phyloP scores from a whole-genome alignment of 2,329 filamentous ascomycete genomes.

The Nemania sp. region DNA sequence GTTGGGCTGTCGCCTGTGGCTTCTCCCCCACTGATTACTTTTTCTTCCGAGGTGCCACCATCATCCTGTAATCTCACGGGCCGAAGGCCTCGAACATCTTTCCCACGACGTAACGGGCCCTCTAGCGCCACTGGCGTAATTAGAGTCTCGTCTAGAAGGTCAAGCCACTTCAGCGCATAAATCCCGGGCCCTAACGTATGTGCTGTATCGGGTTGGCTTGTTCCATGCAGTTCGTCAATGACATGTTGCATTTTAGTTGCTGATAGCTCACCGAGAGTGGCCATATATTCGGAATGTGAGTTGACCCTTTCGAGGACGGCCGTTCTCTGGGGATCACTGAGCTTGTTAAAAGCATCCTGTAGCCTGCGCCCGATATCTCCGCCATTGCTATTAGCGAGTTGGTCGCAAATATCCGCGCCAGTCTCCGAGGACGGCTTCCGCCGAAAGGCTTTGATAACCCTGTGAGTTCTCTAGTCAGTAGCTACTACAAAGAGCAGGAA shows the following conservation, averaged over 20 bases:
- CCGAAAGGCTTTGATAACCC: conserved; percentile 59
- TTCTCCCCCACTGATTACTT: conserved; percentile 30
- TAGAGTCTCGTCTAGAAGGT: conserved; percentile 67
- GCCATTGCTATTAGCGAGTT: neutral
- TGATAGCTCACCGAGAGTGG: conserved; percentile 57
- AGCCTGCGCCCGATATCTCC: conserved; percentile 46
- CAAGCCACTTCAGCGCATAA: conserved; percentile 73
- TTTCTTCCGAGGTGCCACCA: conserved; percentile 32
- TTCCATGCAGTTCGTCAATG: conserved; percentile 45
- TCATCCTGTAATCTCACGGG: conserved; percentile 47
- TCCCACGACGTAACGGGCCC: conserved; percentile 58
- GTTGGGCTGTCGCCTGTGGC: conserved; percentile 39
- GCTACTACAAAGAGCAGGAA: neutral
- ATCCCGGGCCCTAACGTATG: conserved; percentile 67
- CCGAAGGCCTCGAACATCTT: conserved; percentile 51
- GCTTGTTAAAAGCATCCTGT: conserved; percentile 46
- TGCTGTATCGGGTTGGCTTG: conserved; percentile 4
- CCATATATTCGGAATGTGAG: conserved; percentile 63
- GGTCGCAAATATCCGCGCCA: neutral
- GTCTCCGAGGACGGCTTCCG: conserved; percentile 26
- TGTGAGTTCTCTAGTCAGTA: conserved; percentile 7
- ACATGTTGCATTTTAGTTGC: conserved; percentile 58
- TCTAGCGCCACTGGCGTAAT: conserved; percentile 63
- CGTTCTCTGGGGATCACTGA: conserved; percentile 52
- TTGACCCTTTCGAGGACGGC: conserved; percentile 58